Evolutionary conservation across 2,329 filamentous ascomycete species (phyloP), one percentile per base, ranked within the genome.

Genomic region (Daldinia eschscholtzii): DNA sequence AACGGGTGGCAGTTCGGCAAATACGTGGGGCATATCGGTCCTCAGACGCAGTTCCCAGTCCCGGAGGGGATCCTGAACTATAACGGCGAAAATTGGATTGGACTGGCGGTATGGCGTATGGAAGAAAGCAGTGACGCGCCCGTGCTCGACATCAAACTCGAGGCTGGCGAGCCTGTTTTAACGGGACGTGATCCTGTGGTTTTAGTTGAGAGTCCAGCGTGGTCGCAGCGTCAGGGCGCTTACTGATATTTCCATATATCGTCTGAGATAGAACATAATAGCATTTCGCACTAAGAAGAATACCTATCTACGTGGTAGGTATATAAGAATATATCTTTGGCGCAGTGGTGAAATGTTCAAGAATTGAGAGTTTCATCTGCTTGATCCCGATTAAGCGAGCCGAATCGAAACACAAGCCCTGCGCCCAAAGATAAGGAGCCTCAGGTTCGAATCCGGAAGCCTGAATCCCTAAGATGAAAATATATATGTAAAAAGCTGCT

Each of bases 61-160:
- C 92, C 92, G 0, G 87, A 93, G 80, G 91, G 91, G n/a, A 85
- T 94, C 18, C 80, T 93, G 55, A 85, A 94, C 74, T 92, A 93
- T 77, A 82, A 83, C 2, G 92, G 92, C 0, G 85, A 83, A 35
- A 95, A 95, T 74, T 92, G 87, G 79, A 74, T 94, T 5, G 91
- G 86, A 0, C 72, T 94, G 2, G 87, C 85, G 26, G 76, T 95
- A 18, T 94, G 92, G 92, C 87, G 88, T 0, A 81, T 91, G 64
- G 87, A 90, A 56, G 79, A 80, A 0, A 80, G 78, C 3, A 89
- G 86, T 5, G 89, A 84, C 72, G 70, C 92, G 12, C 83, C 84
- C 1, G 59, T 62, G 4, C 52, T 74, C 42, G 61, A 65, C 10
- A 57, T 67, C 9, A 55, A 6, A 52, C 64, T 76, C 68, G 80